A percentile compares a stretch with the other conserved stretches of the same genome.
phyloP scores from a whole-genome alignment of 805 yeast species.

The Metschnikowia orientalis region DNA sequence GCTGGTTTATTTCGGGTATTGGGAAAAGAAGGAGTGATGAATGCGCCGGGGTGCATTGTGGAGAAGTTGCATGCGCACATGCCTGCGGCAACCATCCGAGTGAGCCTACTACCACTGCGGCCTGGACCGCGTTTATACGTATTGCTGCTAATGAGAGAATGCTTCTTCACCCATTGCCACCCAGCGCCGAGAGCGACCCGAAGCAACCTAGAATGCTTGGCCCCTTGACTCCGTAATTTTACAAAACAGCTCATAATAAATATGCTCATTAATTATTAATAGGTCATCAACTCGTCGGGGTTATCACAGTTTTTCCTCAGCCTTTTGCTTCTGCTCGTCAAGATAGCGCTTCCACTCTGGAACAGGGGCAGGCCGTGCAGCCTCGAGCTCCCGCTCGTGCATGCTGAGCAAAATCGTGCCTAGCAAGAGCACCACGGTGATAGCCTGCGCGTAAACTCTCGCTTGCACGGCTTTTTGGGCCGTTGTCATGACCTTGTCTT shows the following conservation, averaged over 20 bases:
- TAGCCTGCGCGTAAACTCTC: constrained; percentile 85
- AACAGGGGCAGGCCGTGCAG: constrained; percentile 29
- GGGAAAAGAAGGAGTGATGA: constrained; percentile 1
- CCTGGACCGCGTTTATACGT: too few species aligned
- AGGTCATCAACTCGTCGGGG: too few species aligned
- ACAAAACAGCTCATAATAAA: too few species aligned
- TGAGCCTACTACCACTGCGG: too few species aligned
- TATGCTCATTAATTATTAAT: too few species aligned
- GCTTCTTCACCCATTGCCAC: too few species aligned
- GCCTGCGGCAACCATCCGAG: constrained; percentile 10
- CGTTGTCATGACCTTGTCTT: constrained; percentile 67
- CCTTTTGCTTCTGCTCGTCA: constrained; percentile 19
- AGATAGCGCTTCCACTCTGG: constrained; percentile 36
- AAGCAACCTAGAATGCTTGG: too few species aligned
- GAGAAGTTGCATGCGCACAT: constrained; percentile 15
- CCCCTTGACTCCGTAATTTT: too few species aligned
- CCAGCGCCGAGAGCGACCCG: too few species aligned
- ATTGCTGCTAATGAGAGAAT: too few species aligned
- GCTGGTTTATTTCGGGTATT: neutral
- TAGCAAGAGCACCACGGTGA: constrained; percentile 66
- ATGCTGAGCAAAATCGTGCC: constrained; percentile 65
- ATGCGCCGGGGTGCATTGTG: constrained; percentile 6
- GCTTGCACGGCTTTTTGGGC: constrained; percentile 84
- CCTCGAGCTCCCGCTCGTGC: constrained; percentile 55
- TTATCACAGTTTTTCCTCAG: too few species aligned